A percentile compares a stretch with the other conserved stretches of the same genome.
phyloP scores from a whole-genome alignment of 306 rosid species.

The Quercus engelmannii region DNA sequence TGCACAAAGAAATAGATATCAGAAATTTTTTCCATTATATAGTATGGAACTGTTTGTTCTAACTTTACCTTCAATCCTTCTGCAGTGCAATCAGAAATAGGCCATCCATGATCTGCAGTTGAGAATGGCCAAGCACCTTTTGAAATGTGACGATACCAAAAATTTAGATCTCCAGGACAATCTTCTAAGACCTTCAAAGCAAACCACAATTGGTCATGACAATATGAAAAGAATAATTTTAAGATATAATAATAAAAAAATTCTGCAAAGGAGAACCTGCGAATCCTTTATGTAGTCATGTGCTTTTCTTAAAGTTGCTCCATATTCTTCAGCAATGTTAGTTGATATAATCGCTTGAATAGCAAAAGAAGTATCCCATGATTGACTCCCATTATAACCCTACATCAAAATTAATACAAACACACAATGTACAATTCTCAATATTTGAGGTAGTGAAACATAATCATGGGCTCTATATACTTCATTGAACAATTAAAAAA shows the following conservation, averaged over 20 bases:
- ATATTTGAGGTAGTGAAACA: not conserved
- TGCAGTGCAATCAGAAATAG: conserved; percentile 89
- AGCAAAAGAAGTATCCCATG: conserved; percentile 85
- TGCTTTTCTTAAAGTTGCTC: conserved; percentile 67
- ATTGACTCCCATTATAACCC: conserved; percentile 98
- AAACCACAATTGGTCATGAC: conserved; percentile 1
- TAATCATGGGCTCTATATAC: not conserved
- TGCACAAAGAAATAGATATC: conserved; percentile 24
- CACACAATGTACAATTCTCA: not conserved
- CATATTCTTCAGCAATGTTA: conserved; percentile 61
- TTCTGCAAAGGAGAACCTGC: conserved; percentile 43
- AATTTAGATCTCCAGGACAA: conserved; percentile 67
- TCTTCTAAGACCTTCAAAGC: conserved; percentile 59
- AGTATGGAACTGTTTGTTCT: not conserved
- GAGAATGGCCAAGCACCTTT: conserved; percentile 98
- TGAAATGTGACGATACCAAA: conserved; percentile 87
- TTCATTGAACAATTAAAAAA: not conserved
- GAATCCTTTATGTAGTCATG: conserved; percentile 68
- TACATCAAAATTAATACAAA: conserved; percentile 28
- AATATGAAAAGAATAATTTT: not conserved
- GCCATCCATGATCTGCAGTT: conserved; percentile 96
- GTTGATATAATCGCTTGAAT: conserved; percentile 87
- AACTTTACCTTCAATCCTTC: conserved; percentile 72
- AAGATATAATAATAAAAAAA: conserved; percentile 12
- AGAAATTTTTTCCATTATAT: not conserved